phyloP scores from a whole-genome alignment of 768 basidiomycete species.

The Tremella mesenterica region DNA sequence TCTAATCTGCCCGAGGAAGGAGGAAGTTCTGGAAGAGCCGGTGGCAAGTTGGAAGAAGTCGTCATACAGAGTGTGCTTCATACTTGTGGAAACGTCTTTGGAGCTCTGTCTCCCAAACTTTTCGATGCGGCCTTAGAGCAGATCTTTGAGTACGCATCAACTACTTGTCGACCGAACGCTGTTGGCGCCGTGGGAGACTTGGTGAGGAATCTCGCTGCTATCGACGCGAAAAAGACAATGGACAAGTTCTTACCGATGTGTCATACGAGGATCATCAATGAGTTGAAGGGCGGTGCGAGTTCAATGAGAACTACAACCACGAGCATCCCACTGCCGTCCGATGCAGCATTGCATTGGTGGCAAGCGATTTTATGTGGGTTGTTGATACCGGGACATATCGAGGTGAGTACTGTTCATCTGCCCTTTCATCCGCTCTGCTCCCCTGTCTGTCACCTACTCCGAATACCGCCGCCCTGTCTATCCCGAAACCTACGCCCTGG shows the following conservation, averaged over 20 bases:
- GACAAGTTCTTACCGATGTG: slow-evolving; percentile 74
- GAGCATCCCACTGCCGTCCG: slow-evolving; percentile 52
- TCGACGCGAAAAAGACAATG: slow-evolving; percentile 65
- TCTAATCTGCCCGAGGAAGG: slow-evolving; percentile 80
- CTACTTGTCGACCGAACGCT: slow-evolving; percentile 82
- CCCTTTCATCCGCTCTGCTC: too few relatives aligned
- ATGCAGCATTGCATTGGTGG: slow-evolving; percentile 79
- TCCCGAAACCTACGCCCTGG: too few relatives aligned
- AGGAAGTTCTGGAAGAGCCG: slow-evolving; percentile 62
- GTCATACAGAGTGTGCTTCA: slow-evolving; percentile 43
- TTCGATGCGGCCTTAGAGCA: slow-evolving; percentile 68
- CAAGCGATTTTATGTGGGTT: slow-evolving; percentile 30
- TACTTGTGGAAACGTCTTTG: slow-evolving; percentile 47
- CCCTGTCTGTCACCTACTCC: too few relatives aligned
- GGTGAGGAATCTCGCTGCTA: slow-evolving; percentile 71
- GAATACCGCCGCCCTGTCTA: too few relatives aligned
- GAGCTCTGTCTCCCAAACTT: slow-evolving; percentile 68
- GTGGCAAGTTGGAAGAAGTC: slow-evolving; percentile 46
- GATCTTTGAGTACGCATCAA: slow-evolving; percentile 76
- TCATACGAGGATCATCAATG: slow-evolving; percentile 65
- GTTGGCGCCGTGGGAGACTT: slow-evolving; percentile 83
- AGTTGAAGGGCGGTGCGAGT: slow-evolving; percentile 63
- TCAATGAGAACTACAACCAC: slow-evolving; percentile 59
- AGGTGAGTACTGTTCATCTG: too few relatives aligned
- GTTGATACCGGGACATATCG: slow-evolving; percentile 23